Conservation (phyloP, 805 yeast species). For the Teunomyces tritomae region DNA sequence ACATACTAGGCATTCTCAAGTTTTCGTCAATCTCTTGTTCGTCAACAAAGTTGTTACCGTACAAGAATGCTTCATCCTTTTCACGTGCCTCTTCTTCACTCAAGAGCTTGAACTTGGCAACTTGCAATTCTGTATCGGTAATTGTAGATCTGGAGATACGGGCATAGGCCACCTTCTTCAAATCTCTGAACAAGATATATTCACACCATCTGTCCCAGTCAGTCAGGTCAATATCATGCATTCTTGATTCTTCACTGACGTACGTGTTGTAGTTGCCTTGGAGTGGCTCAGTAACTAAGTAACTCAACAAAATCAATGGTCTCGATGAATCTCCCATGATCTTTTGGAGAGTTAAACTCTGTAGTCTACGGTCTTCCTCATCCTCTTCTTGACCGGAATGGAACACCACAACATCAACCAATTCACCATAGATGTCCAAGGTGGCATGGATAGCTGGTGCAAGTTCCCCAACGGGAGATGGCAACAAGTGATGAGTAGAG, state of each 20-base stretch:
- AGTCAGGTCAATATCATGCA: conserved; percentile 89
- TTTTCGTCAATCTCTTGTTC: conserved; percentile 58
- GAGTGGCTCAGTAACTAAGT: conserved; percentile 82
- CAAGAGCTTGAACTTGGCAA: conserved; percentile 80
- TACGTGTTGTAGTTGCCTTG: conserved; percentile 91
- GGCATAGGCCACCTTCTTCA: conserved; percentile 89
- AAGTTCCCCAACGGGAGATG: conserved; percentile 96
- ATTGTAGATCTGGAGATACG: conserved; percentile 89
- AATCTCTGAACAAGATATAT: conserved; percentile 82
- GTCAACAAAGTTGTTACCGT: conserved; percentile 54
- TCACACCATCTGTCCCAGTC: conserved; percentile 99
- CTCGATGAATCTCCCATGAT: conserved; percentile 79
- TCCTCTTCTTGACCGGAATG: conserved; percentile 99
- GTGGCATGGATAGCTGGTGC: conserved; percentile 99
- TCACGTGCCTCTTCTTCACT: conserved; percentile 31
- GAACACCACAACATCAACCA: conserved; percentile 92
- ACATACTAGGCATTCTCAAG: conserved; percentile 71
- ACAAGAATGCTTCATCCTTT: conserved; percentile 38
- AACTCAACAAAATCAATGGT: conserved; percentile 86
- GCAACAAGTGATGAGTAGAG: conserved; percentile 87
- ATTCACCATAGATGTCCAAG: conserved; percentile 81
- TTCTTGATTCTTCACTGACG: conserved; percentile 78
- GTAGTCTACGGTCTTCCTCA: conserved; percentile 86
- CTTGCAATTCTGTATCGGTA: conserved; percentile 95
- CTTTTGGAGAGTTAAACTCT: conserved; percentile 69